Conservation (phyloP, 805 yeast genomes). For the Lachancea meyersii region DNA sequence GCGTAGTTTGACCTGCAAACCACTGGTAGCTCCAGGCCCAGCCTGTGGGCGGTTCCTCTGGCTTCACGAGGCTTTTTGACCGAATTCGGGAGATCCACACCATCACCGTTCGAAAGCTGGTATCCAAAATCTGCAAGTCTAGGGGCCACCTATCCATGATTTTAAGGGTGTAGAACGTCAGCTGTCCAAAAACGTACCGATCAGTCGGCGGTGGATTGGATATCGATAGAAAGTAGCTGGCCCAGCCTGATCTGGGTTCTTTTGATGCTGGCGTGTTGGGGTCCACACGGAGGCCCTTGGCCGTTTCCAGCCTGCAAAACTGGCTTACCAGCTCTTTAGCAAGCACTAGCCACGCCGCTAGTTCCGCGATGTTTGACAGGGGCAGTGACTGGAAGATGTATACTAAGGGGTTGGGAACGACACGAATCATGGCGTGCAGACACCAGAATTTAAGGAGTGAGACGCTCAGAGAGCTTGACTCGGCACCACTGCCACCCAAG, state of each 20-base stretch:
- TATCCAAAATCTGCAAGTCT: slow-evolving; percentile 4
- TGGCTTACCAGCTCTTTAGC: slow-evolving; percentile 6
- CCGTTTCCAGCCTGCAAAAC: background rate
- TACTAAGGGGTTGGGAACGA: slow-evolving; percentile 8
- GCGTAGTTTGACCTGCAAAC: slow-evolving; percentile 3
- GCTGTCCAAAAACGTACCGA: slow-evolving; percentile 7
- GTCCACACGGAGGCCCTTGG: background rate
- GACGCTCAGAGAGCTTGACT: background rate
- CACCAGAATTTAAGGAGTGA: slow-evolving; percentile 12
- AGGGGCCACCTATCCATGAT: slow-evolving; percentile 9
- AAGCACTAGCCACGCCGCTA: slow-evolving; percentile 7
- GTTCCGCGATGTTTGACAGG: slow-evolving; percentile 7
- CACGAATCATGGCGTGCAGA: slow-evolving; percentile 6
- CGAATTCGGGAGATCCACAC: slow-evolving; percentile 4
- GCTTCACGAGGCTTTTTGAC: background rate
- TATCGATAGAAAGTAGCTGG: slow-evolving; percentile 1
- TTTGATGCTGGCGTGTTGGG: background rate
- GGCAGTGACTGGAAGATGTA: slow-evolving; percentile 9
- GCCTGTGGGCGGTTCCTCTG: background rate
- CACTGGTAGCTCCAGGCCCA: slow-evolving; percentile 7
- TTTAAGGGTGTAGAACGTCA: slow-evolving; percentile 1
- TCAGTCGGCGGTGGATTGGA: slow-evolving; percentile 2
- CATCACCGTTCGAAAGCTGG: slow-evolving; percentile 1
- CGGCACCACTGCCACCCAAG: slow-evolving; percentile 1
- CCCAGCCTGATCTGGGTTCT: background rate